Evolutionary conservation across 2,329 filamentous ascomycete genomes (phyloP).

Genomic region (Monosporascus sp.): DNA sequence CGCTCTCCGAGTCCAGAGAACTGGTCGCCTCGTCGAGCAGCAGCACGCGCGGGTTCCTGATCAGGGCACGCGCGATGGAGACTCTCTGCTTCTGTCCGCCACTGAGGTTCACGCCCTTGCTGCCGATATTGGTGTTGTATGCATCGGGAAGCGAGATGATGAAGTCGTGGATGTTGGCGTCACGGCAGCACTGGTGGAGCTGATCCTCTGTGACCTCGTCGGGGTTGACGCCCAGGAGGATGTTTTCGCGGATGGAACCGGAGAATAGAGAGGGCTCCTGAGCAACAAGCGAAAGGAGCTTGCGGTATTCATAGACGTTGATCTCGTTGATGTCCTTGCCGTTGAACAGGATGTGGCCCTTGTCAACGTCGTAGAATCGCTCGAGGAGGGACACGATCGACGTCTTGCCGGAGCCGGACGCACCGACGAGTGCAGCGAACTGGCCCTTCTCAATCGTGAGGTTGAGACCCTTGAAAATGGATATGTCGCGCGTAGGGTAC

Average conservation of each 20-base stretch:
- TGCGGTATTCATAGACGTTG: conserved; percentile 54
- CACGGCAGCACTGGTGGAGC: conserved; percentile 43
- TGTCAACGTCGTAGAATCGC: conserved; percentile 60
- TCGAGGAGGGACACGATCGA: conserved; percentile 60
- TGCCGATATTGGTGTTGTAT: conserved; percentile 60
- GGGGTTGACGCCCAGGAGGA: conserved; percentile 55
- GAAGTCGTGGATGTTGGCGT: conserved; percentile 64
- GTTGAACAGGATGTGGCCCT: conserved; percentile 59
- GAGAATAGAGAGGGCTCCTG: conserved; percentile 68
- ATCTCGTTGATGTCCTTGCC: conserved; percentile 50
- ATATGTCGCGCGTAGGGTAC: conserved; percentile 48
- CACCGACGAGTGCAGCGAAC: conserved; percentile 61
- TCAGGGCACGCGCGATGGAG: conserved; percentile 59
- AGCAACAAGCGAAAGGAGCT: conserved; percentile 59
- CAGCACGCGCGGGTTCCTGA: conserved; percentile 55
- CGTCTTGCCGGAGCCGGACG: conserved; percentile 65
- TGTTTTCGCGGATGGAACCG: conserved; percentile 56
- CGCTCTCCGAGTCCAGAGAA: conserved; percentile 51
- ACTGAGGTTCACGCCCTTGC: conserved; percentile 55
- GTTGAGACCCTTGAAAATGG: conserved; percentile 54
- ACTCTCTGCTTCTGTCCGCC: conserved; percentile 68
- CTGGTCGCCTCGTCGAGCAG: conserved; percentile 67
- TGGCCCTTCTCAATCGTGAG: conserved; percentile 58
- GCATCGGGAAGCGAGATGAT: conserved; percentile 58
- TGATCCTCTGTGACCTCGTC: conserved; percentile 42